These are phyloP conservation scores for Anthracocystis setariae DNA, from an alignment of 1,284 basidiomycete genomes.

Conservation along the genomic window DNA sequence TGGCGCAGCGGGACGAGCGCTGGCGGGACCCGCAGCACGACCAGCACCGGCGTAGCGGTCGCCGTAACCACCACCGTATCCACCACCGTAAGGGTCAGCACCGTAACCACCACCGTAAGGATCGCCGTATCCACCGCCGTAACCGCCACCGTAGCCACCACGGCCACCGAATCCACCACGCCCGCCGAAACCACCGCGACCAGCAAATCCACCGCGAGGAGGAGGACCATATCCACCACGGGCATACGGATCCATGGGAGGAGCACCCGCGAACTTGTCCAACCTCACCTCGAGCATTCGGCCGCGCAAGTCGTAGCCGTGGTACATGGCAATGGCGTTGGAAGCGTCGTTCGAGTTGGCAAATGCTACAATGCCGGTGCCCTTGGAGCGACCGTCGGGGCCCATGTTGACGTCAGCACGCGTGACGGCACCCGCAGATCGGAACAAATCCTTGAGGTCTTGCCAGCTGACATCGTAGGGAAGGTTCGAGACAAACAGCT, in stretches of 20 bases:
- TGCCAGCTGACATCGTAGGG: slow-evolving; percentile 98
- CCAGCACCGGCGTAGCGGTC: slow-evolving; percentile 28
- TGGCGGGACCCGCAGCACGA: slow-evolving; percentile 17
- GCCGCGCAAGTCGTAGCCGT: slow-evolving; percentile 60
- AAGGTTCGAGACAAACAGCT: slow-evolving; percentile 86
- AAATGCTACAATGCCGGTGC: slow-evolving; percentile 86
- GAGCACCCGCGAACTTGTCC: slow-evolving; percentile 83
- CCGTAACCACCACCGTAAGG: slow-evolving; percentile 68
- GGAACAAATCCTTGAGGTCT: slow-evolving; percentile 96
- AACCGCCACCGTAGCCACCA: slow-evolving; percentile 42
- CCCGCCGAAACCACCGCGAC: slow-evolving; percentile 66
- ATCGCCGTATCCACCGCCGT: slow-evolving; percentile 65
- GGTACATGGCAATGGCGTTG: slow-evolving; percentile 74
- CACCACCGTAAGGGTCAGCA: slow-evolving; percentile 57
- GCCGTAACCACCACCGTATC: slow-evolving; percentile 37
- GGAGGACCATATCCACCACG: slow-evolving; percentile 74
- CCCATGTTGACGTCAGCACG: slow-evolving; percentile 93
- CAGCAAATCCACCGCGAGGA: slow-evolving; percentile 36
- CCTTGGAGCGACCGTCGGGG: slow-evolving; percentile 90
- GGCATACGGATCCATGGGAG: slow-evolving; percentile 38
- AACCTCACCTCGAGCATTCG: slow-evolving; percentile 58
- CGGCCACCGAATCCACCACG: slow-evolving; percentile 70
- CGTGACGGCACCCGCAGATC: slow-evolving; percentile 90
- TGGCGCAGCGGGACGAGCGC: slow-evolving; percentile 19
- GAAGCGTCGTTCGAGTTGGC: slow-evolving; percentile 88